Evolutionary conservation across 768 basidiomycete genomes (phyloP), one percentile per base, ranked within the genome.

Genomic region (Daedalea quercina): DNA sequence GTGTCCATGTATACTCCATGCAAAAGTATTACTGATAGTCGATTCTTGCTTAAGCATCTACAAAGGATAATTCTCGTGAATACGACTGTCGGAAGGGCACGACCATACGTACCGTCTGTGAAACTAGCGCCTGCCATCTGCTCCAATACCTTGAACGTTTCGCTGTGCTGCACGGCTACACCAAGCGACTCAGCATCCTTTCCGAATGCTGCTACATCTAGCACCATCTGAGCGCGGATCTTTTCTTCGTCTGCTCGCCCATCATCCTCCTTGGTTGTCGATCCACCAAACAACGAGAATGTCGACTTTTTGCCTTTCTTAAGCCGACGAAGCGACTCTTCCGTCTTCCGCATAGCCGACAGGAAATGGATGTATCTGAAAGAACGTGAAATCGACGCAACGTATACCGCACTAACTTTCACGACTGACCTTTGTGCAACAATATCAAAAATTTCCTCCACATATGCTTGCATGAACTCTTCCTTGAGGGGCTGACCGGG

Each of bases 341-440:
- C 93, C 8, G 91, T 91, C 73, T 95, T 95, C 67, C 84, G 89
- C 79, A 94, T 92, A 0, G 82, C 80, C 9, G 82, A 75, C 22
- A 98, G 74, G 63, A 90, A 87, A 52, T 78, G 76, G 12, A 86
- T 81, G 66, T 95, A 96, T 62, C 91, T 92, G 24, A 17, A 35
- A 31, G 44, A 22, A 13, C 50, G 26, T 19, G n/a, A 24, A 54
- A 22, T 43, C 13, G 26, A 46, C 22, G 33, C 9, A 17, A 40
- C 22, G 40, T 3, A 15, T n/a, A 56, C 60, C 55, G 50, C 26
- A 47, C 25, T 13, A 3, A 20, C 17, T 45, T 43, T 31, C 42
- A n/a, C 3, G 33, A 24, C 66, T 53, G 58, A 85, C 84, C 80
- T 80, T 61, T 84, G 82, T 22, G 80, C 77, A 33, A 90, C 85